phyloP scores from a whole-genome alignment of 2,329 filamentous ascomycete genomes.

The Beauveria pseudobassiana region DNA sequence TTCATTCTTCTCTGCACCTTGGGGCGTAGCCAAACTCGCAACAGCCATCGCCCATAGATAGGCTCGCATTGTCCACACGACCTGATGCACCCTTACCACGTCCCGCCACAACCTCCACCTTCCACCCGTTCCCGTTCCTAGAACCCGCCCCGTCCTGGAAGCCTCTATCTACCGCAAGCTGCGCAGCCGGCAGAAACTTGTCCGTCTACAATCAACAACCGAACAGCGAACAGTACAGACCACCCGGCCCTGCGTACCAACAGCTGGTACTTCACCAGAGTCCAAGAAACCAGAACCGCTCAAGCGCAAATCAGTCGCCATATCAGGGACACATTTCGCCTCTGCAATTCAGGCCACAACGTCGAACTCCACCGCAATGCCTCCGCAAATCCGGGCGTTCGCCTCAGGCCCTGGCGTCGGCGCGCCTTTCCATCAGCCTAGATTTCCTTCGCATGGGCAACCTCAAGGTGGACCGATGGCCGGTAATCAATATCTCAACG shows the following conservation, averaged over 20 bases:
- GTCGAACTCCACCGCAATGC: slow-evolving; percentile 20
- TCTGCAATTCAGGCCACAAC: not conserved
- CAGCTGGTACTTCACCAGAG: not conserved
- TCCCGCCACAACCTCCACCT: not conserved
- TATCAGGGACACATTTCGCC: not conserved
- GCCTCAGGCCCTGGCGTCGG: slow-evolving; percentile 29
- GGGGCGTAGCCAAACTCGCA: not conserved
- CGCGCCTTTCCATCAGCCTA: slow-evolving; percentile 36
- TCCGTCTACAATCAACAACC: not conserved
- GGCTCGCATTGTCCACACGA: not conserved
- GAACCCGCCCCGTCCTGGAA: not conserved
- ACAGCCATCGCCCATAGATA: not conserved
- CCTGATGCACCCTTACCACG: slow-evolving; percentile 1
- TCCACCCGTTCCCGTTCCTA: not conserved
- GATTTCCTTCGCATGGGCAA: slow-evolving; percentile 46
- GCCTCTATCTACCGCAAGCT: not conserved
- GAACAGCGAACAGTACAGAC: not conserved
- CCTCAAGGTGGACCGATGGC: slow-evolving; percentile 47
- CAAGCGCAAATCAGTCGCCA: not conserved
- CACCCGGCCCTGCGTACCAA: not conserved
- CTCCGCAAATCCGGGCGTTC: slow-evolving; percentile 32
- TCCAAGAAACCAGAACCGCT: not conserved
- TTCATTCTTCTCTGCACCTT: no score
- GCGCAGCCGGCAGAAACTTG: no score
- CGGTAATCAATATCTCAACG: slow-evolving; percentile 64